These are phyloP conservation scores for Ophiostoma sp. DNA, from an alignment of 2,329 filamentous ascomycete genomes.

Conservation along the genomic window DNA sequence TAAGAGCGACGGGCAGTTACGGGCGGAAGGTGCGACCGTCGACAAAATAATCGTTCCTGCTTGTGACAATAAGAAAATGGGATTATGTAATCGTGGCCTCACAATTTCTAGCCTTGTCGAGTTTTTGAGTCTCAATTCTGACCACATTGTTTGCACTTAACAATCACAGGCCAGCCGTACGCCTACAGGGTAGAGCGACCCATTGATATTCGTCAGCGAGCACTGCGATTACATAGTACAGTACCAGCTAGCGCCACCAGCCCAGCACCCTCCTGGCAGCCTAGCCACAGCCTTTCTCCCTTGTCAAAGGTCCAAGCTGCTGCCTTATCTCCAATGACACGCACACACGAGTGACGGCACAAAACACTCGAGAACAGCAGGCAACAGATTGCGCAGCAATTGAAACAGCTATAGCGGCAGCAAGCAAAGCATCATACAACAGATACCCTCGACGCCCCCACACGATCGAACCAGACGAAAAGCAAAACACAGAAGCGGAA, in stretches of 20 bases:
- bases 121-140: neutral
- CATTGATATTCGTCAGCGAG: constrained; percentile 7
- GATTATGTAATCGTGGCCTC: neutral
- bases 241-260: constrained; percentile 8
- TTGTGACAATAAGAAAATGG: neutral
- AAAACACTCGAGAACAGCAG: neutral
- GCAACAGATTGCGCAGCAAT: neutral
- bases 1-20: neutral
- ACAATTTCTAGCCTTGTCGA: neutral
- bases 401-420: neutral
- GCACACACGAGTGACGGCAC: neutral
- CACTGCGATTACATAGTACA: neutral
- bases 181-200: neutral
- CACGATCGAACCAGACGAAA: neutral
- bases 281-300: constrained; percentile 17
- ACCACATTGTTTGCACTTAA: neutral
- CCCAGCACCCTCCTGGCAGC: constrained; percentile 4
- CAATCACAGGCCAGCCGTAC: constrained; percentile 1
- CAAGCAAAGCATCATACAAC: neutral
- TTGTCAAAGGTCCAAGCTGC: neutral
- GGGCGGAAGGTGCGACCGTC: neutral
- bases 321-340: constrained; percentile 20
- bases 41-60: neutral
- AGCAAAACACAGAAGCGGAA: neutral
- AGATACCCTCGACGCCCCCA: neutral